These are phyloP conservation scores for Penicillium canariense DNA, from an alignment of 495 filamentous ascomycete species.

Conservation along the genomic window DNA sequence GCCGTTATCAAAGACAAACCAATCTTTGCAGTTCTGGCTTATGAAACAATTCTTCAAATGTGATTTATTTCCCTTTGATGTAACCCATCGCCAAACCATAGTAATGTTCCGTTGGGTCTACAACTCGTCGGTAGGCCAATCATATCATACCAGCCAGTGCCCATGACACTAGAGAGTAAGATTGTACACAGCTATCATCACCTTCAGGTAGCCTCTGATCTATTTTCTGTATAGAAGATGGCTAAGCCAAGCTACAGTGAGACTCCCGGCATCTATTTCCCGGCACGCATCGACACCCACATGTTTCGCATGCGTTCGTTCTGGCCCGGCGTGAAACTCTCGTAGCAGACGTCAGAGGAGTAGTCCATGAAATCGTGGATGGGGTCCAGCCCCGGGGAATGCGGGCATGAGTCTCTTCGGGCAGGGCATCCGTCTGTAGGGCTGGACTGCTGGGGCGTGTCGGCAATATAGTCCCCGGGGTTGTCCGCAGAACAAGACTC, in stretches of 20 bases:
- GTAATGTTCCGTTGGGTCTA: too few species aligned
- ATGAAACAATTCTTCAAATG: background rate
- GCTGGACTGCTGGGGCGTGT: conserved; percentile 50
- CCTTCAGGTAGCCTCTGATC: too few species aligned
- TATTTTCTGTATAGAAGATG: too few species aligned
- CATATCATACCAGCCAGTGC: too few species aligned
- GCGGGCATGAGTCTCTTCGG: conserved; percentile 48
- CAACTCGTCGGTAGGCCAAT: too few species aligned
- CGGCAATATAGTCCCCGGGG: conserved; percentile 50
- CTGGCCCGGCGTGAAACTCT: conserved; percentile 45
- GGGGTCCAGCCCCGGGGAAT: conserved; percentile 43
- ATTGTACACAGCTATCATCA: too few species aligned
- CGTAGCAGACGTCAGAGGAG: conserved; percentile 53
- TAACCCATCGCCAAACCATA: too few species aligned
- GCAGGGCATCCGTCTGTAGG: conserved; percentile 51
- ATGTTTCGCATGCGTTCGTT: conserved; percentile 45
- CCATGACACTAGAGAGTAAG: too few species aligned
- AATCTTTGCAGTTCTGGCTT: background rate
- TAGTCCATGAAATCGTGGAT: conserved; percentile 59
- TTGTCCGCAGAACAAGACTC: conserved; percentile 40
- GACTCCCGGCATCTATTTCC: conserved; percentile 31
- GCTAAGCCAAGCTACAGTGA: too few species aligned
- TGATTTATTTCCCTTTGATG: too few species aligned
- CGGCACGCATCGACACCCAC: conserved; percentile 43
- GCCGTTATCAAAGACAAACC: background rate